phyloP scores from a whole-genome alignment of 495 filamentous ascomycete genomes.

The Jackrogersella multiformis region DNA sequence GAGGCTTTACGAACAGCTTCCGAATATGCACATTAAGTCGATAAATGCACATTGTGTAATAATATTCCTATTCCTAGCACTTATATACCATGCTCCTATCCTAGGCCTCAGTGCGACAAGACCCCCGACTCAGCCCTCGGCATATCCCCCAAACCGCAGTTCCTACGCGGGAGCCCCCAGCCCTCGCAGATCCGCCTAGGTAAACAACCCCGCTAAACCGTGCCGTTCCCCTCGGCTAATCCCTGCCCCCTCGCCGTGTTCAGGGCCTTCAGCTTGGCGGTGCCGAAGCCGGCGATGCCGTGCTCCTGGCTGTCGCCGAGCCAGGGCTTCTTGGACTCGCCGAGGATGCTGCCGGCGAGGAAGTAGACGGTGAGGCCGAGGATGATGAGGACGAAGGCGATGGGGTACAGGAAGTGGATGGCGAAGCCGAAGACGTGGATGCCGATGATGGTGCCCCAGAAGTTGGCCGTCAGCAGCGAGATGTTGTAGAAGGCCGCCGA shows the following conservation, averaged over 20 bases:
- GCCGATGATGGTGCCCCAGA: slow-evolving; percentile 95
- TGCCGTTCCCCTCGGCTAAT: slow-evolving; percentile 19
- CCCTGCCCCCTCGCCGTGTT: slow-evolving; percentile 57
- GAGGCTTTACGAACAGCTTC: no score
- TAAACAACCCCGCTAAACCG: slow-evolving; percentile 13
- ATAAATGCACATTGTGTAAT: no score
- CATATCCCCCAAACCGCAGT: background rate
- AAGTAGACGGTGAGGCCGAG: slow-evolving; percentile 85
- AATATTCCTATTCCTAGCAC: no score
- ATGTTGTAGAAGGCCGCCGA: slow-evolving; percentile 97
- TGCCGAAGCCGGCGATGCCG: slow-evolving; percentile 84
- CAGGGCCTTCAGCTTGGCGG: slow-evolving; percentile 82
- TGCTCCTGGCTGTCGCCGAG: slow-evolving; percentile 83
- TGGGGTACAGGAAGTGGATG: slow-evolving; percentile 92
- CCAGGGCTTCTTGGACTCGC: slow-evolving; percentile 96
- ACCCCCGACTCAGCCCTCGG: no score
- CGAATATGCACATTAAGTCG: no score
- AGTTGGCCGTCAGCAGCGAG: slow-evolving; percentile 90
- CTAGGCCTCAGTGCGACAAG: no score
- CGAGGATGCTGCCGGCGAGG: slow-evolving; percentile 75
- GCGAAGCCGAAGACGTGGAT: slow-evolving; percentile 80
- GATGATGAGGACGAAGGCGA: slow-evolving; percentile 93
- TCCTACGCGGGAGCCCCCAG: no score
- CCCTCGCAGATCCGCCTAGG: no score
- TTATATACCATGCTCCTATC: no score